These are phyloP conservation scores for Orbilia quercus DNA, from an alignment of 2,329 filamentous ascomycete genomes.

Conservation along the genomic window DNA sequence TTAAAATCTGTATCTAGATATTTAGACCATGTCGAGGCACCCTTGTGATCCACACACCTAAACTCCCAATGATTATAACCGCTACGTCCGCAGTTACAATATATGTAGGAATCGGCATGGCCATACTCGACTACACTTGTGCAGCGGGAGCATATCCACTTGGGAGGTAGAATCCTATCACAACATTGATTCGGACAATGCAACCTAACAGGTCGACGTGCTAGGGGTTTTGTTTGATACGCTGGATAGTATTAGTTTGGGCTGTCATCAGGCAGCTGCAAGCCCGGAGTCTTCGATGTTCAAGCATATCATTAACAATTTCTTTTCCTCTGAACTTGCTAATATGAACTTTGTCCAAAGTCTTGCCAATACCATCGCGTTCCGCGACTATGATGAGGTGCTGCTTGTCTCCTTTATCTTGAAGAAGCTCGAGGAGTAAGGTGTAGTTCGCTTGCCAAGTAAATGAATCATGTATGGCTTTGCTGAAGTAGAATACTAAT, in stretches of 20 bases:
- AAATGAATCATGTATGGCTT: constrained; percentile 36
- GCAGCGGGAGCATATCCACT: constrained; percentile 61
- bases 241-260: constrained; percentile 51
- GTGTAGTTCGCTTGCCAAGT: constrained; percentile 57
- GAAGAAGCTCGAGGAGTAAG: constrained; percentile 58
- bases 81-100: constrained; percentile 63
- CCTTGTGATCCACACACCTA: constrained; percentile 60
- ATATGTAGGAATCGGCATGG: constrained; percentile 61
- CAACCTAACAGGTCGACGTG: constrained; percentile 61
- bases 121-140: constrained; percentile 60
- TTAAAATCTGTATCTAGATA: constrained; percentile 57
- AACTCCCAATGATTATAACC: constrained; percentile 61
- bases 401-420: constrained; percentile 23
- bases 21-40: constrained; percentile 58
- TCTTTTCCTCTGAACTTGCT: constrained; percentile 50
- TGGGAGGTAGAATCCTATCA: constrained; percentile 25
- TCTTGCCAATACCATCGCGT: constrained; percentile 56
- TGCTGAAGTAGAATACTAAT: constrained; percentile 60
- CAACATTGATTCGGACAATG: constrained; percentile 61
- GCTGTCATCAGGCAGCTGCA: constrained; percentile 55
- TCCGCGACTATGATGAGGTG: constrained; percentile 57
- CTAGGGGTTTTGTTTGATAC: constrained; percentile 58
- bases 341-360: constrained; percentile 57
- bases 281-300: constrained; percentile 56
- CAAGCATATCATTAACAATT: constrained; percentile 56